phyloP scores from a whole-genome alignment of 148 eudicot genomes.

The Chenopodium formosanum region DNA sequence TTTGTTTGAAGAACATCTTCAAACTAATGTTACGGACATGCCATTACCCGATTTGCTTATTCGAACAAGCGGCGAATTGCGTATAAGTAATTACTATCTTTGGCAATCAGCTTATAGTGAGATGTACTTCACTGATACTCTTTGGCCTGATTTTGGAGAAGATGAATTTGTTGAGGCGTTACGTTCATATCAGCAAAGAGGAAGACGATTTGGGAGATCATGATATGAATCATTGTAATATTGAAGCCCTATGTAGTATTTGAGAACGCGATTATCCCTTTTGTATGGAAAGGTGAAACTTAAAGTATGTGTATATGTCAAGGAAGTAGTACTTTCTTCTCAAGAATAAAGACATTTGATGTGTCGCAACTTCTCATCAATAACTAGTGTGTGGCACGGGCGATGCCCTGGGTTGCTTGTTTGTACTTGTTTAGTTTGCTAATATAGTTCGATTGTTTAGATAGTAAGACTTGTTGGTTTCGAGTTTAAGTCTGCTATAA shows the following conservation, averaged over 20 bases:
- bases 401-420: no score
- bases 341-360: neutral
- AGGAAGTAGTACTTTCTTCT: neutral
- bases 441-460: no score
- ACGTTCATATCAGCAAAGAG: slow-evolving; percentile 33
- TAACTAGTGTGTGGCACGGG: no score
- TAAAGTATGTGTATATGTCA: no score
- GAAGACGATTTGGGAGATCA: slow-evolving; percentile 34
- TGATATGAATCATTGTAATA: neutral
- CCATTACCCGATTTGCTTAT: slow-evolving; percentile 44
- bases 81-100: slow-evolving; percentile 40
- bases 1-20: slow-evolving; percentile 36
- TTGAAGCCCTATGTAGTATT: no score
- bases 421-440: no score
- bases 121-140: slow-evolving; percentile 25
- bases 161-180: slow-evolving; percentile 34
- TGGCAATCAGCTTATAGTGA: slow-evolving; percentile 50
- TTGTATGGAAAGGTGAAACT: no score
- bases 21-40: slow-evolving; percentile 26
- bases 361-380: no score
- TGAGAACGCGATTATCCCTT: neutral
- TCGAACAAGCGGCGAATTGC: slow-evolving; percentile 38
- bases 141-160: slow-evolving; percentile 38
- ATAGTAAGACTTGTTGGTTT: no score
- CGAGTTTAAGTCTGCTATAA: no score